Percentiles rank a stretch among this genome's conserved stretches.
These are phyloP conservation scores for Leccinum barrowsii DNA, from an alignment of 768 basidiomycete genomes.

Conservation along the genomic window DNA sequence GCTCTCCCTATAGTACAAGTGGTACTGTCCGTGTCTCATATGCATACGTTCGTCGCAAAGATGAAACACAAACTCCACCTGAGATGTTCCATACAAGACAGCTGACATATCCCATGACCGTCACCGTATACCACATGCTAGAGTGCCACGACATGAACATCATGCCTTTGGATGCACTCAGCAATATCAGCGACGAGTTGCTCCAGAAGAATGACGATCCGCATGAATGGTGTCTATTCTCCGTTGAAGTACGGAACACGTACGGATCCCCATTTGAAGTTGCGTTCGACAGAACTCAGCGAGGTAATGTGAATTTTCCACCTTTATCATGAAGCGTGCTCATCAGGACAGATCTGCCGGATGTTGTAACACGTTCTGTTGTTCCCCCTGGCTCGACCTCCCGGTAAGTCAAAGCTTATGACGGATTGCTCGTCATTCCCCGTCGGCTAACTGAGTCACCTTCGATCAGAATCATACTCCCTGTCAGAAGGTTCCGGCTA, in stretches of 20 bases:
- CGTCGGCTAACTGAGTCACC: slow-evolving; percentile 4
- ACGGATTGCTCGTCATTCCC: background rate
- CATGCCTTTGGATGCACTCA: slow-evolving; percentile 48
- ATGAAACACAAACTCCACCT: slow-evolving; percentile 29
- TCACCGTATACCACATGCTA: slow-evolving; percentile 95
- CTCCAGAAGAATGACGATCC: slow-evolving; percentile 45
- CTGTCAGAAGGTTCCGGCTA: slow-evolving; percentile 67
- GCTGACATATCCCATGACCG: slow-evolving; percentile 80
- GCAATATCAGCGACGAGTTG: slow-evolving; percentile 19
- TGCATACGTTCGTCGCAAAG: slow-evolving; percentile 54
- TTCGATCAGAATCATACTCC: slow-evolving; percentile 55
- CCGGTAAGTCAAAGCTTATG: slow-evolving; percentile 44
- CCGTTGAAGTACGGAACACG: slow-evolving; percentile 86
- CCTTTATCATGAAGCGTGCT: background rate
- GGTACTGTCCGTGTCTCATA: slow-evolving; percentile 86
- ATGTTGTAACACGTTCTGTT: slow-evolving; percentile 46
- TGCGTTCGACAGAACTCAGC: slow-evolving; percentile 62
- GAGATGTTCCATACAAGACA: slow-evolving; percentile 82
- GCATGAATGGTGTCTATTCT: slow-evolving; percentile 80
- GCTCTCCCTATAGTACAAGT: slow-evolving; percentile 50
- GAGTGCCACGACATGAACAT: slow-evolving; percentile 84
- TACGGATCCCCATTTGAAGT: slow-evolving; percentile 93
- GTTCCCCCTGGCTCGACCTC: slow-evolving; percentile 89
- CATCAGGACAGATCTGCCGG: slow-evolving; percentile 36
- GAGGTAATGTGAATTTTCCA: slow-evolving; percentile 40